A percentile compares a stretch with the other conserved stretches of the same genome.
phyloP scores from a whole-genome alignment of 2,329 filamentous ascomycete genomes.

The Fusarium chuoi region DNA sequence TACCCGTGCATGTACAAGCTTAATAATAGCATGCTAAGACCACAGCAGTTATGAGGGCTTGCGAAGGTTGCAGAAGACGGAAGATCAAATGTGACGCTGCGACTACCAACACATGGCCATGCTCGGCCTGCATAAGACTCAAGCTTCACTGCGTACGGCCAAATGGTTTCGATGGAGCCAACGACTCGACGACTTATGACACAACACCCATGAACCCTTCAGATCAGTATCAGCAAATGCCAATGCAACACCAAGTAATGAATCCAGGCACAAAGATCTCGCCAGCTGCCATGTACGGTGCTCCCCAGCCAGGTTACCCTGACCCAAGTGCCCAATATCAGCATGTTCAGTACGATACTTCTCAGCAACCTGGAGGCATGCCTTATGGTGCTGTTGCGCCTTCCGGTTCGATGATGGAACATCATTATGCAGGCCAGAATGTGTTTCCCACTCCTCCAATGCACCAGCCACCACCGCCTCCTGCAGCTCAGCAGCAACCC shows the following conservation, averaged over 20 bases:
- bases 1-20: neutral
- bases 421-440: slow-evolving; percentile 59
- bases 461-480: slow-evolving; percentile 41
- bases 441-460: slow-evolving; percentile 65
- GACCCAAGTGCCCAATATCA: slow-evolving; percentile 59
- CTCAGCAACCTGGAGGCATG: slow-evolving; percentile 57
- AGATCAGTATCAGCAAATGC: slow-evolving; percentile 60
- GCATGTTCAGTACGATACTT: slow-evolving; percentile 59
- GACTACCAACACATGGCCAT: slow-evolving; percentile 97
- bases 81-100: slow-evolving; percentile 99
- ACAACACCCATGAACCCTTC: slow-evolving; percentile 47
- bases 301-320: slow-evolving; percentile 61
- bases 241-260: slow-evolving; percentile 60
- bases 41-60: slow-evolving; percentile 88
- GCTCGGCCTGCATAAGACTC: slow-evolving; percentile 89
- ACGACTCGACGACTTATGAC: slow-evolving; percentile 49
- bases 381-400: slow-evolving; percentile 65
- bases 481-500: slow-evolving; percentile 43
- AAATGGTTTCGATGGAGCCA: slow-evolving; percentile 72
- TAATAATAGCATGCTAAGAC: slow-evolving; percentile 10
- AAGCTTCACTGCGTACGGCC: slow-evolving; percentile 95
- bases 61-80: slow-evolving; percentile 90
- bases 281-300: slow-evolving; percentile 58
- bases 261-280: slow-evolving; percentile 54
- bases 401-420: slow-evolving; percentile 61